Base-by-base conservation (phyloP, 2,329 filamentous ascomycete species). In the Fragosphaeria purpurea region DNA sequence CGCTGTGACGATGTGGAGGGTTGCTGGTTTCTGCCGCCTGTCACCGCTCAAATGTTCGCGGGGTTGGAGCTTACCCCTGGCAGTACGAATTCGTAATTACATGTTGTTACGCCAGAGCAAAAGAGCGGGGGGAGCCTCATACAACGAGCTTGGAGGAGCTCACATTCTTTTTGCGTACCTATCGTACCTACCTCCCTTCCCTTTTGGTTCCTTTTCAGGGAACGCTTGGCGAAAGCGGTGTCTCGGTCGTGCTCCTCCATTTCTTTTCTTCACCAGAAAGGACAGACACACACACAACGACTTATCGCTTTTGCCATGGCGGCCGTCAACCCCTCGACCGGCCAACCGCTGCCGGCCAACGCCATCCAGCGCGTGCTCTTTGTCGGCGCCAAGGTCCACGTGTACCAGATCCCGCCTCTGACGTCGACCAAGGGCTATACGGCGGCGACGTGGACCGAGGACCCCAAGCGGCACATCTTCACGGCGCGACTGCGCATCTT, bases 331-430 rank as follows among this genome's bases (percentile, higher is more conserved):
- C 86, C 85, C 48, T 75, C 82, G 50, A 91, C 86, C 30, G 83
- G 83, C 59, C 70, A 70, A 37, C 67, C 82, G 56, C 76, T 88
- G 58, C 83, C 86, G 50, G 64, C 79, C 48, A 85, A 87, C 63
- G 85, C 88, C 60, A 91, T 94, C 68, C 86, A 93, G 68, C 83
- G 88, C 65, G 74, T 93, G 63, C 83, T 94, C 65, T 90, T 88
- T 76, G 72, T 89, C 65, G 79, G 83, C 56, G 71, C 76, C 60
- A 73, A 76, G 57, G 84, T 93, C 56, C 87, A 94, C 71, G 78
- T 95, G 72, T 95, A 95, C 75, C 82, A 85, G 62, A 89, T 94
- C 65, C 88, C 88, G 13, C 88, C 88, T 31, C 73, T 89, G 52
- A 76, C 83, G 43, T 85, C 83, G 13, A 88, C 82, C 60, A 85